phyloP scores from a whole-genome alignment of 164 flowering plant genomes.

The Dillenia suffruticosa region DNA sequence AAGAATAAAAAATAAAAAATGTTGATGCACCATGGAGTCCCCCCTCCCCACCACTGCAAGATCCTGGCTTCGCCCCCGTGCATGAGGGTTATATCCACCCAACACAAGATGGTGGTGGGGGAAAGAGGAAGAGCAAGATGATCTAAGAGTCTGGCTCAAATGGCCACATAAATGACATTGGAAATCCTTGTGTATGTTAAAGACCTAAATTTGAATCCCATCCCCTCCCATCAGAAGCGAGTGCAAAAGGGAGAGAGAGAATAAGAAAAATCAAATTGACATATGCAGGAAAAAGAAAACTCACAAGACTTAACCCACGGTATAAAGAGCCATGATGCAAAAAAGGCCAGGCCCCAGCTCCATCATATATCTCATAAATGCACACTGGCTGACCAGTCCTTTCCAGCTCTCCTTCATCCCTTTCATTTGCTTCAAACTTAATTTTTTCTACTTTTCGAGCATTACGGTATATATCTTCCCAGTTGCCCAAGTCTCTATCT shows the following conservation, averaged over 20 bases:
- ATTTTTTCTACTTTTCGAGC: constrained; percentile 80
- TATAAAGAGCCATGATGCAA: constrained; percentile 92
- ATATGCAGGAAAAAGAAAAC: constrained; percentile 21
- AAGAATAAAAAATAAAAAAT: too few relatives aligned
- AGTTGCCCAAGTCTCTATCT: constrained; percentile 54
- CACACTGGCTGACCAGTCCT: constrained; percentile 89
- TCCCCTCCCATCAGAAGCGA: too few relatives aligned
- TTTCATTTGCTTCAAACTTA: constrained; percentile 77
- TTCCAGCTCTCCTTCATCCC: constrained; percentile 99
- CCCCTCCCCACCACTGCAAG: too few relatives aligned
- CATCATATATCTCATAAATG: constrained; percentile 86
- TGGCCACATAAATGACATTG: too few relatives aligned
- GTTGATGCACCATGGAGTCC: too few relatives aligned
- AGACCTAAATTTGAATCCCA: too few relatives aligned
- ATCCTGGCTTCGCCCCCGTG: too few relatives aligned
- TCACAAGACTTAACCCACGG: constrained; percentile 95
- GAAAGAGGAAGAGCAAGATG: too few relatives aligned
- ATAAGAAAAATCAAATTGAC: neutral
- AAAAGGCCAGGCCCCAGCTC: constrained; percentile 90
- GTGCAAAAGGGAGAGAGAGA: neutral
- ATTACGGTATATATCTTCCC: constrained; percentile 89
- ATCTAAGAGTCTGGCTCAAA: too few relatives aligned
- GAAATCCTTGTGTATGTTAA: too few relatives aligned
- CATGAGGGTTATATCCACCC: too few relatives aligned
- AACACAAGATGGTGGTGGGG: too few relatives aligned